Base-by-base conservation (phyloP, 495 filamentous ascomycete species). In the Hypoxylon subgilvum region DNA sequence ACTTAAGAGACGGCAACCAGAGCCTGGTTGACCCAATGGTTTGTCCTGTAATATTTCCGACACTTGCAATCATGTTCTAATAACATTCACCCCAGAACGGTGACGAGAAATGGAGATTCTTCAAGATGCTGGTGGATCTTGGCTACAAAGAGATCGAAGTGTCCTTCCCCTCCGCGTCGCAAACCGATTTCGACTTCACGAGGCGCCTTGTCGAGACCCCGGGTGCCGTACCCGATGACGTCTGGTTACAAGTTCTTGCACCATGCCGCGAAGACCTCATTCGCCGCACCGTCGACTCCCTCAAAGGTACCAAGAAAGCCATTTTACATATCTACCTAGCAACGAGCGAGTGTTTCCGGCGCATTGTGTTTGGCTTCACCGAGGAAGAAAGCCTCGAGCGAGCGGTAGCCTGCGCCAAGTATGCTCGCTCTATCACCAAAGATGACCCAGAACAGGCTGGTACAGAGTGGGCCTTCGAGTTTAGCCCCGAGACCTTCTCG, bases 111-210 rank as follows among this genome's bases (percentile, higher is more conserved):
- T 94, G 85, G 82, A 75, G 79, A 55, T 97, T 94, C 78, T 98
- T 98, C 79, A 83, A 89, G 73, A 96, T 96, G 91, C 83, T 98
- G 25, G 85, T 89, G 59, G 85, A 90, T 59, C 86, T 97, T 41
- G 94, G 94, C 57, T 97, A 97, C 80, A 97, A 97, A 74, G 94
- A 98, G 74, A 96, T 98, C 63, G 94, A 98, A 72, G 87, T 97
- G 8, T 96, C 92, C 1, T 97, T 96, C 75, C 94, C 94, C 27
- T 95, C 92, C 4, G 89, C 93, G 14, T 95, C 90, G 21, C 87
- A 96, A 73, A 95, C 86, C 64, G 94, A 97, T 69, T 97, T 91
- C 78, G 91, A 96, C 74, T 97, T 97, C 72, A 97, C 92, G 22
- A 85, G 90, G 43, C 85, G 88, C 54, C 77, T 97, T 32, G 85